Evolutionary conservation across 108 stramenopile species (phyloP).

Genomic region (Cyclostephanos tholiformis): DNA sequence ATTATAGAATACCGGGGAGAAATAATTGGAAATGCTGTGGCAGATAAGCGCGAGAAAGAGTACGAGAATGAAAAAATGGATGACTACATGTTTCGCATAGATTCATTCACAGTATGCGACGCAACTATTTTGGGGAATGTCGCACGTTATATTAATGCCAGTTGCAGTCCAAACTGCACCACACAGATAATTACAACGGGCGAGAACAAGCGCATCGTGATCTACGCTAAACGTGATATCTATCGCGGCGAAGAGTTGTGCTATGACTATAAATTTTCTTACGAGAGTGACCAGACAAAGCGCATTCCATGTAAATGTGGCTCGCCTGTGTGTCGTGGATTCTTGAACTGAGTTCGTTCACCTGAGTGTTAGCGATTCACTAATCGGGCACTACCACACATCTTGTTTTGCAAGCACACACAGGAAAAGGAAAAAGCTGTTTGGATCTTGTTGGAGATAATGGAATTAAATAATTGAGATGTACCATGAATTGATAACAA

Average conservation of each 20-base stretch:
- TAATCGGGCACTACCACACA: constrained; percentile 72
- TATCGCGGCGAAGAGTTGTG: constrained; percentile 91
- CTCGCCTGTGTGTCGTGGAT: constrained; percentile 71
- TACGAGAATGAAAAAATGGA: constrained; percentile 88
- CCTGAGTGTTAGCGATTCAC: no score
- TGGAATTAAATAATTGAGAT: no score
- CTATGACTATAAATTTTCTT: constrained; percentile 97
- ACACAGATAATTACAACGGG: constrained; percentile 82
- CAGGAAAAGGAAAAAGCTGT: no score
- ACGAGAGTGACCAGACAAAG: constrained; percentile 69
- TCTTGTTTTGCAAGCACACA: no score
- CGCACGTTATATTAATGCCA: constrained; percentile 97
- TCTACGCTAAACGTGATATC: constrained; percentile 92
- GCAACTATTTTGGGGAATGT: constrained; percentile 88
- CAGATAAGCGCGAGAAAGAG: constrained; percentile 85
- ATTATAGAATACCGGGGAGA: constrained; percentile 95
- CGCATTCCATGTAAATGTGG: constrained; percentile 78
- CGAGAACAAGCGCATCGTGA: constrained; percentile 79
- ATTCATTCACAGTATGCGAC: constrained; percentile 77
- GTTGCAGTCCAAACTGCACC: constrained; percentile 91
- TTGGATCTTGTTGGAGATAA: no score
- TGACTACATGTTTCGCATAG: constrained; percentile 97
- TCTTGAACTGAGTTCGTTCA: constrained; percentile 53
- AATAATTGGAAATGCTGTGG: constrained; percentile 85
- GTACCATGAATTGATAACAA: no score